Evolutionary conservation across 352 stramenopile species (phyloP).

Genomic region (Peronospora belbahrii): DNA sequence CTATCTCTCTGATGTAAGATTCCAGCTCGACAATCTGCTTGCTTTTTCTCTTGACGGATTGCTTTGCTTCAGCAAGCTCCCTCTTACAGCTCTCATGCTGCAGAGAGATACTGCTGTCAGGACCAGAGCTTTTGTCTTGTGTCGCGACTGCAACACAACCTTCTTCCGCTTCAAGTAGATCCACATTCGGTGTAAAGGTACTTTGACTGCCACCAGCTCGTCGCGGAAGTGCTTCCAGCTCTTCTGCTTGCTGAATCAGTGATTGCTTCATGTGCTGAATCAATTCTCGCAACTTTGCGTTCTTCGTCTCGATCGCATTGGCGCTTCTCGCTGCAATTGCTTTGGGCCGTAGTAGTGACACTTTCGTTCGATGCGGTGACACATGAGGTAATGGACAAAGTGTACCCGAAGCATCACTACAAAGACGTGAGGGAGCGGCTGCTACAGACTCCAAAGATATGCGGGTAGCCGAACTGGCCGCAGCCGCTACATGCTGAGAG

Average conservation of each 20-base stretch:
- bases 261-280: constrained; percentile 76
- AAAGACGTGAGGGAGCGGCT: constrained; percentile 40
- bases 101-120: not conserved
- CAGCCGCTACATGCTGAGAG: constrained; percentile 14
- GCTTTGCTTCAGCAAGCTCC: constrained; percentile 39
- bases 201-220: constrained; percentile 9
- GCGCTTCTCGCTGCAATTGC: not conserved
- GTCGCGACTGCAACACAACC: constrained; percentile 37
- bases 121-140: constrained; percentile 14
- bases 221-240: constrained; percentile 8
- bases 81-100: constrained; percentile 36
- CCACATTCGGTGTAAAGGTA: constrained; percentile 14
- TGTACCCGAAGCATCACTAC: constrained; percentile 59
- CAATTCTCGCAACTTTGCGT: constrained; percentile 54
- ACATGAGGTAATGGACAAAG: constrained; percentile 42
- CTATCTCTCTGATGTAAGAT: constrained; percentile 18
- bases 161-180: constrained; percentile 33
- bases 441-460: constrained; percentile 12
- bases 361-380: constrained; percentile 46
- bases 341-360: constrained; percentile 14
- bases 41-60: constrained; percentile 34
- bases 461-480: constrained; percentile 4
- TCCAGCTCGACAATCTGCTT: constrained; percentile 42
- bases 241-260: constrained; percentile 39
- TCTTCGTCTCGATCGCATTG: constrained; percentile 41